These are phyloP conservation scores for Candida sphagnicola DNA, from an alignment of 805 yeast species.

Conservation along the genomic window DNA sequence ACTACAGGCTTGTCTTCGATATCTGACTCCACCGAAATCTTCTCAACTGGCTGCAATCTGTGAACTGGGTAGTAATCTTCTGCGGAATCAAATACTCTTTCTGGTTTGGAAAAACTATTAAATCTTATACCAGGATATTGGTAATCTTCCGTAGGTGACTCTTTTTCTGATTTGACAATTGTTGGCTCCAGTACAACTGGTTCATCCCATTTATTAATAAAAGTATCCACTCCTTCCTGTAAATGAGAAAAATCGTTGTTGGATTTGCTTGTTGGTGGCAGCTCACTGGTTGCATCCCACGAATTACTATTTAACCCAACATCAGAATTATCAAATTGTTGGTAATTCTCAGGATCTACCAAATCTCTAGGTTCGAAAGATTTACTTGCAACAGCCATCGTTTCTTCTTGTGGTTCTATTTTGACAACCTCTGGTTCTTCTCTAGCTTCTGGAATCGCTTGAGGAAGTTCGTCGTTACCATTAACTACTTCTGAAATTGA, in stretches of 20 bases:
- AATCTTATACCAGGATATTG: neutral
- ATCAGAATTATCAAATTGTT: conserved; percentile 13
- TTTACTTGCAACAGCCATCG: neutral
- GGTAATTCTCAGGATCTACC: conserved; percentile 29
- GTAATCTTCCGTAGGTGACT: neutral
- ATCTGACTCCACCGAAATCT: neutral
- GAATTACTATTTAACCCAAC: conserved; percentile 16
- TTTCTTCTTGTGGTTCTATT: neutral
- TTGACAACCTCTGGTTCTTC: neutral
- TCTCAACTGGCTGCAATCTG: conserved; percentile 10
- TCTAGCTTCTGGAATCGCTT: neutral
- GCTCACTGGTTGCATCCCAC: conserved; percentile 43
- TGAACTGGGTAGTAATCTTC: conserved; percentile 30
- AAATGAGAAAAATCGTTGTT: conserved; percentile 7
- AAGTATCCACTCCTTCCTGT: conserved; percentile 13
- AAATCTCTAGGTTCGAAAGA: conserved; percentile 16
- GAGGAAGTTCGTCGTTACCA: neutral
- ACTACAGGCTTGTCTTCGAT: neutral
- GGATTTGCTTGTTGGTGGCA: conserved; percentile 25
- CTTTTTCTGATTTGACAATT: neutral
- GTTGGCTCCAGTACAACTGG: conserved; percentile 1
- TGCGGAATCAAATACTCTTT: conserved; percentile 25
- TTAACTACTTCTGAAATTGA: conserved; percentile 18
- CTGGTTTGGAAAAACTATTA: conserved; percentile 20
- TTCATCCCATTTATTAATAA: conserved; percentile 28